Conservation (phyloP, 1,284 basidiomycete genomes). For the Cystobasidium slooffiae region DNA sequence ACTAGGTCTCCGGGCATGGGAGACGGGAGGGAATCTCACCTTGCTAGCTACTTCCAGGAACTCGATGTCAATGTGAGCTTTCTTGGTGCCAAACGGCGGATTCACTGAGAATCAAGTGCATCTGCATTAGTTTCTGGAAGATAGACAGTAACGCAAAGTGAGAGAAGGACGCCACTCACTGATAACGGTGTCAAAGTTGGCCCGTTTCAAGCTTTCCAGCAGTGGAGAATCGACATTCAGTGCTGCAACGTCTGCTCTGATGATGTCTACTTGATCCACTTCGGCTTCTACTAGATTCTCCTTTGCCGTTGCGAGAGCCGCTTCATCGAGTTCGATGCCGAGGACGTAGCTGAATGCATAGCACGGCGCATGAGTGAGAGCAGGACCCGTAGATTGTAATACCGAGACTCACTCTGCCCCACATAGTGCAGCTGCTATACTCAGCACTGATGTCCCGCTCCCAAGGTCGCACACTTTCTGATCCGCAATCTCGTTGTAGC, state of each 20-base stretch:
- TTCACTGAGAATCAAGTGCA: neutral
- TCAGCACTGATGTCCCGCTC: slow-evolving; percentile 48
- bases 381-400: neutral
- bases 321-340: slow-evolving; percentile 50
- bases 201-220: slow-evolving; percentile 21
- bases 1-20: neutral
- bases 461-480: slow-evolving; percentile 49
- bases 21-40: slow-evolving; percentile 16
- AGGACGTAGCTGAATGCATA: slow-evolving; percentile 47
- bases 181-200: slow-evolving; percentile 51
- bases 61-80: slow-evolving; percentile 53
- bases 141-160: too few species aligned
- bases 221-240: slow-evolving; percentile 34
- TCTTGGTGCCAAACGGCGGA: slow-evolving; percentile 53
- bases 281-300: slow-evolving; percentile 51
- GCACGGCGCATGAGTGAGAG: neutral
- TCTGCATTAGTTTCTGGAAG: neutral
- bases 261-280: slow-evolving; percentile 50
- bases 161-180: slow-evolving; percentile 20
- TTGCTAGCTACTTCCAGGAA: slow-evolving; percentile 52
- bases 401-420: slow-evolving; percentile 49
- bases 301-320: slow-evolving; percentile 48
- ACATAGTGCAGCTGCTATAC: slow-evolving; percentile 50
- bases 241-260: slow-evolving; percentile 45
- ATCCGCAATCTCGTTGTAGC: slow-evolving; percentile 46